These are phyloP conservation scores for Penicillium capsulatum DNA, from an alignment of 2,329 filamentous ascomycete genomes.

Conservation along the genomic window DNA sequence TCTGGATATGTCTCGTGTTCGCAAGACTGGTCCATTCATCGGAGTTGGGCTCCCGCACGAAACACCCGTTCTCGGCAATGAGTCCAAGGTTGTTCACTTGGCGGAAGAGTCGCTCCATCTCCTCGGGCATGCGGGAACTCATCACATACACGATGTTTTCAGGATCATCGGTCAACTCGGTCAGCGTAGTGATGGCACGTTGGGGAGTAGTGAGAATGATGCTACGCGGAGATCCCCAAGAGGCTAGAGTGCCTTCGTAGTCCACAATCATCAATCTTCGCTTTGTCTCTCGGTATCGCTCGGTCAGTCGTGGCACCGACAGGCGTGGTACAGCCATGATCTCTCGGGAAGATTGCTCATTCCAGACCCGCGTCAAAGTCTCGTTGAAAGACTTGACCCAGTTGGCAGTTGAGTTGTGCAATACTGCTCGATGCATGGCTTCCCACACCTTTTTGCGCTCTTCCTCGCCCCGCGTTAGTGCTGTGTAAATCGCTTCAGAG, in stretches of 20 bases:
- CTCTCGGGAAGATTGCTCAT: conserved; percentile 79
- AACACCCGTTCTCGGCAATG: conserved; percentile 93
- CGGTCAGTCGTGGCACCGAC: conserved; percentile 60
- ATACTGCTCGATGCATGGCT: conserved; percentile 67
- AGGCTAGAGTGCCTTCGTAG: conserved; percentile 88
- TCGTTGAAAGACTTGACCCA: conserved; percentile 77
- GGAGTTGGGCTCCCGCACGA: conserved; percentile 67
- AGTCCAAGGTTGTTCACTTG: conserved; percentile 78
- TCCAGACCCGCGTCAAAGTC: conserved; percentile 69
- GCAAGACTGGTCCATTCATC: conserved; percentile 74
- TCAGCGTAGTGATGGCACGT: conserved; percentile 76
- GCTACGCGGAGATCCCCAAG: conserved; percentile 76
- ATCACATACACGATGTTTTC: conserved; percentile 89
- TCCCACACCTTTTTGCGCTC: conserved; percentile 74
- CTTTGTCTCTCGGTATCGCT: conserved; percentile 62
- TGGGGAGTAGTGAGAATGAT: conserved; percentile 84
- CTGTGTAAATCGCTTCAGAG: conserved; percentile 76
- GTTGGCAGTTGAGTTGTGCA: conserved; percentile 74
- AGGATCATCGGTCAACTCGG: conserved; percentile 73
- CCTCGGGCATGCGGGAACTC: conserved; percentile 81
- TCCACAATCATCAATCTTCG: conserved; percentile 83
- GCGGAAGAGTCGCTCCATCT: conserved; percentile 81
- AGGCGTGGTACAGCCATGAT: conserved; percentile 83
- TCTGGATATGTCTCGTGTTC: conserved; percentile 63
- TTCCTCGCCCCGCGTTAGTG: conserved; percentile 71